A percentile compares a stretch with the other conserved stretches of the same genome.
These are phyloP conservation scores for Steccherinum ochraceum DNA, from an alignment of 768 basidiomycete species.

Conservation along the genomic window DNA sequence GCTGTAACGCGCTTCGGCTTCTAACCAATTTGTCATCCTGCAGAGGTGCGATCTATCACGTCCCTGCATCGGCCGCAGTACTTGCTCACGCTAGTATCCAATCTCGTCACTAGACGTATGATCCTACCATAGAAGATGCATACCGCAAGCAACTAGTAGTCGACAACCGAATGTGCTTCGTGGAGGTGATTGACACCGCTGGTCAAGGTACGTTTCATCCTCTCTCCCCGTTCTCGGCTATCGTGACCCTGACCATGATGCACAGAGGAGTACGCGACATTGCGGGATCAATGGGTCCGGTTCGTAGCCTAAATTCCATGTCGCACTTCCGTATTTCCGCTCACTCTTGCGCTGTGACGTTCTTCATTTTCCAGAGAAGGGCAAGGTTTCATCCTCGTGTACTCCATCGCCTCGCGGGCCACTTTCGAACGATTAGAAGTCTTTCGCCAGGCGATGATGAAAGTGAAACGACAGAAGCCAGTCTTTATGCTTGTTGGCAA, in stretches of 20 bases:
- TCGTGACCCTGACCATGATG: slow-evolving; percentile 14
- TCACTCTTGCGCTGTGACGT: slow-evolving; percentile 6
- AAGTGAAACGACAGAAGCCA: slow-evolving; percentile 80
- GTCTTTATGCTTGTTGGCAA: slow-evolving; percentile 95
- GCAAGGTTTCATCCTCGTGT: slow-evolving; percentile 96
- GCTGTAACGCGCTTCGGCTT: slow-evolving; percentile 9
- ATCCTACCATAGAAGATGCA: slow-evolving; percentile 98
- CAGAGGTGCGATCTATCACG: slow-evolving; percentile 45
- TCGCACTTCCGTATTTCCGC: slow-evolving; percentile 8
- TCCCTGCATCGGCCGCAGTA: slow-evolving; percentile 9
- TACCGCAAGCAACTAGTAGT: slow-evolving; percentile 94
- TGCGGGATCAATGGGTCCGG: slow-evolving; percentile 98
- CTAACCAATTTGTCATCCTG: too few relatives aligned
- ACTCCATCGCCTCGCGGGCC: slow-evolving; percentile 91
- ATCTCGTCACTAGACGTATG: slow-evolving; percentile 82
- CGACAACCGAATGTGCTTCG: slow-evolving; percentile 91
- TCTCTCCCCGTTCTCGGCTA: background rate
- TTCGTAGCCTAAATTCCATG: slow-evolving; percentile 33
- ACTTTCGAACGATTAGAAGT: slow-evolving; percentile 88
- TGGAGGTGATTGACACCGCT: slow-evolving; percentile 96
- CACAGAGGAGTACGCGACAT: slow-evolving; percentile 92
- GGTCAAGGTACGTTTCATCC: slow-evolving; percentile 86
- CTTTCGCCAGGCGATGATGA: slow-evolving; percentile 84
- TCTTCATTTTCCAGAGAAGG: slow-evolving; percentile 60
- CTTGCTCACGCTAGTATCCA: slow-evolving; percentile 7